phyloP scores from a whole-genome alignment of 202 grass and related monocot genomes.

The Zoysia matrella region DNA sequence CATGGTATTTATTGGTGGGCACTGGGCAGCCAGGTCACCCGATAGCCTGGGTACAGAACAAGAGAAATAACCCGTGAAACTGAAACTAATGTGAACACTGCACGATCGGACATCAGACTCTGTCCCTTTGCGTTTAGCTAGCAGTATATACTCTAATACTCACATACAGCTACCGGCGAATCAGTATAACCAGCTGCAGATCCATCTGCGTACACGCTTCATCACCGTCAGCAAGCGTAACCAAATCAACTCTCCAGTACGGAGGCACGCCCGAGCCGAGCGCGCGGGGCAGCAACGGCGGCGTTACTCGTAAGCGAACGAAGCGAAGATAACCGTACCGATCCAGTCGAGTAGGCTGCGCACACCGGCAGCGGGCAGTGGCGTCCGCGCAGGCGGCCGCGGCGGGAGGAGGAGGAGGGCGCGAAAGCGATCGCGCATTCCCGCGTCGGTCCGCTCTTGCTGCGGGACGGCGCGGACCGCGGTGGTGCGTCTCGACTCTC shows the following conservation, averaged over 20 bases:
- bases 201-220: neutral
- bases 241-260: too few relatives aligned
- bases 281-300: too few relatives aligned
- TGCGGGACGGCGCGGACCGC: too few relatives aligned
- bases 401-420: conserved; percentile 1
- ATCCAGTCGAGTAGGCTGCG: neutral
- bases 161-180: neutral
- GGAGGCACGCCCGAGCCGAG: neutral
- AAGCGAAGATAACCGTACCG: neutral
- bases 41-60: too few relatives aligned
- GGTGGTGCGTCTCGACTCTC: too few relatives aligned
- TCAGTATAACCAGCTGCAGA: neutral
- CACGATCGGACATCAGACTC: neutral
- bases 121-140: neutral
- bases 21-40: too few relatives aligned
- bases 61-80: neutral
- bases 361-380: neutral
- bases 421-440: neutral
- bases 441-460: neutral
- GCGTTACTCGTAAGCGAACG: too few relatives aligned
- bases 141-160: too few relatives aligned
- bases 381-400: neutral
- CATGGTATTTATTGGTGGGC: too few relatives aligned
- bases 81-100: neutral
- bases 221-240: neutral